Conservation (phyloP, 208 protist species). For the Kentomonas sorsogonicus region DNA sequence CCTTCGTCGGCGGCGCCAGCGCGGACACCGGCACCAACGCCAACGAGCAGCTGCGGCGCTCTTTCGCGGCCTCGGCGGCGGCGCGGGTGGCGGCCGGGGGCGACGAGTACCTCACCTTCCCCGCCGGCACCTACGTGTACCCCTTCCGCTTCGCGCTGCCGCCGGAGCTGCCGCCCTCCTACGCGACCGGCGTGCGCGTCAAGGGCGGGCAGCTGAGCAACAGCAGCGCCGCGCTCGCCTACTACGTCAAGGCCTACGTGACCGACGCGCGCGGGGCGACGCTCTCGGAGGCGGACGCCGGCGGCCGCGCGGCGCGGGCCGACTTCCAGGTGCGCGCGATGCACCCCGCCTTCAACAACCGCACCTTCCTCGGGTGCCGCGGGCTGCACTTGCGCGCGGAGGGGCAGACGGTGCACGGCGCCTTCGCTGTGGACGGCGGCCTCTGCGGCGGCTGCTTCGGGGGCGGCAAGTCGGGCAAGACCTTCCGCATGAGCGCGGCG, state of each 20-base stretch:
- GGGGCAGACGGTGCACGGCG: background rate
- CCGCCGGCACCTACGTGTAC: conserved; percentile 17
- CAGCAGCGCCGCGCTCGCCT: conserved; percentile 16
- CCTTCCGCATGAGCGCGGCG: conserved; percentile 1
- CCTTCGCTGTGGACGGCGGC: conserved; percentile 2
- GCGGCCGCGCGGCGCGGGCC: conserved; percentile 2
- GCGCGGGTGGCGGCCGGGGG: conserved; percentile 11
- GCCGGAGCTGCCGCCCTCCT: conserved; percentile 18
- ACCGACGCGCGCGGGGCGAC: background rate
- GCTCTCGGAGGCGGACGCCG: too few species aligned
- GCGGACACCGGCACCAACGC: too few species aligned
- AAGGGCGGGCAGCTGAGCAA: conserved; percentile 20
- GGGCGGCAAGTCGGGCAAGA: conserved; percentile 1
- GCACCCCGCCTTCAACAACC: conserved; percentile 10
- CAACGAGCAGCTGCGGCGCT: background rate
- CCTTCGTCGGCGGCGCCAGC: too few species aligned
- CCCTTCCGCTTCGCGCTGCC: conserved; percentile 23
- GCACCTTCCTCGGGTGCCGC: conserved; percentile 9
- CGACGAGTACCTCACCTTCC: conserved; percentile 15
- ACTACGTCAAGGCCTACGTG: conserved; percentile 28
- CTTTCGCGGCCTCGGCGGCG: conserved; percentile 9
- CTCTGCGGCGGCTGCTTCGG: conserved; percentile 5
- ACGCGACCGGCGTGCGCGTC: conserved; percentile 18
- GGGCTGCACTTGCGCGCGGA: background rate
- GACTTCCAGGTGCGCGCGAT: conserved; percentile 17